A percentile compares a stretch with the other conserved stretches of the same genome.
These are phyloP conservation scores for Colletotrichum eremochloae DNA, from an alignment of 2,329 filamentous ascomycete genomes.

Conservation along the genomic window DNA sequence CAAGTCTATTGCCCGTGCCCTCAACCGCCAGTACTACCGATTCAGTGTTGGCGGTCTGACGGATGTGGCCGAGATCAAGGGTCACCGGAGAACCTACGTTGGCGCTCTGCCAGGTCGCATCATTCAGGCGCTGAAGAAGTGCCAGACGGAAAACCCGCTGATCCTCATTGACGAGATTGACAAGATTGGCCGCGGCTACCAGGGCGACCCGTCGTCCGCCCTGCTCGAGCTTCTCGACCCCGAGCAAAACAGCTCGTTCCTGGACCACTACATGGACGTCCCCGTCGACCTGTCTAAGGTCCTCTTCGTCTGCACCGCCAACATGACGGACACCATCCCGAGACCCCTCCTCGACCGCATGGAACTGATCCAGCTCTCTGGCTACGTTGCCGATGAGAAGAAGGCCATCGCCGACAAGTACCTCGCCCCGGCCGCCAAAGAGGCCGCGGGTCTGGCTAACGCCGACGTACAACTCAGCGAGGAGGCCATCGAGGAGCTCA, in stretches of 20 bases:
- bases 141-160: slow-evolving; percentile 97
- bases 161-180: slow-evolving; percentile 98
- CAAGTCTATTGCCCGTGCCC: slow-evolving; percentile 94
- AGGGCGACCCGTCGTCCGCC: slow-evolving; percentile 95
- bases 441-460: slow-evolving; percentile 89
- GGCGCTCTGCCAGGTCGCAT: slow-evolving; percentile 95
- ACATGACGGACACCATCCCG: slow-evolving; percentile 98
- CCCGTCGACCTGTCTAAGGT: slow-evolving; percentile 98
- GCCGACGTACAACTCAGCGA: slow-evolving; percentile 90
- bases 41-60: slow-evolving; percentile 98
- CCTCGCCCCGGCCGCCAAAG: slow-evolving; percentile 92
- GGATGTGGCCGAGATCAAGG: slow-evolving; percentile 99
- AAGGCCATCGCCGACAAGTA: slow-evolving; percentile 98
- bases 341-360: slow-evolving; percentile 94
- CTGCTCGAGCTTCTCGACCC: slow-evolving; percentile 94
- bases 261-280: slow-evolving; percentile 99
- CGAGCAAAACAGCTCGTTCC: slow-evolving; percentile 96
- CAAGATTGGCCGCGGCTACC: slow-evolving; percentile 96
- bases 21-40: slow-evolving; percentile 97
- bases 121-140: slow-evolving; percentile 98
- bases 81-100: slow-evolving; percentile 95
- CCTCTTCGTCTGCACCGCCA: slow-evolving; percentile 97
- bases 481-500: slow-evolving; percentile 93
- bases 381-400: slow-evolving; percentile 98
- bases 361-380: slow-evolving; percentile 96